Percentiles rank a stretch among this genome's conserved stretches.
Conservation (phyloP, 1,284 basidiomycete species). For the Austropuccinia psidii region DNA sequence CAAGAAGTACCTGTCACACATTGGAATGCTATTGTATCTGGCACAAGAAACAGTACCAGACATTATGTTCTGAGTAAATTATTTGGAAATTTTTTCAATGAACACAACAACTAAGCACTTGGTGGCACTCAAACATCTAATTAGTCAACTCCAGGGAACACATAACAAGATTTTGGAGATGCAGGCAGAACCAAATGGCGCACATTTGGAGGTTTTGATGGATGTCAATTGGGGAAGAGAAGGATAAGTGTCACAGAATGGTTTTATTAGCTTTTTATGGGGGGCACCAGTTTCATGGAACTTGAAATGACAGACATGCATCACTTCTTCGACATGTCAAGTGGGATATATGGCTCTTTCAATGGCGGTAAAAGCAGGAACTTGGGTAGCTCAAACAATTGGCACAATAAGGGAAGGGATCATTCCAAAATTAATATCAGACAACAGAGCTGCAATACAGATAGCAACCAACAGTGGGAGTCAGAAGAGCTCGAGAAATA, state of each 20-base stretch:
- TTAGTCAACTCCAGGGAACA: not conserved
- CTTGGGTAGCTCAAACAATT: too few relatives aligned
- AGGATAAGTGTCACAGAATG: not conserved
- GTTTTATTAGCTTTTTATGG: not conserved
- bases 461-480: too few relatives aligned
- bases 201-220: not conserved
- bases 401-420: too few relatives aligned
- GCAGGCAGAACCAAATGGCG: not conserved
- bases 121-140: not conserved
- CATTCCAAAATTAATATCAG: too few relatives aligned
- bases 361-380: not conserved
- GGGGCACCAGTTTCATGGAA: not conserved
- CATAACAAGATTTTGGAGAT: not conserved
- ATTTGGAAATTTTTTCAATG: not conserved
- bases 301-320: not conserved
- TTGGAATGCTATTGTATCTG: not conserved
- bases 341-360: not conserved
- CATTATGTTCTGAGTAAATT: not conserved
- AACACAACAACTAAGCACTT: not conserved
- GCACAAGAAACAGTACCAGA: not conserved
- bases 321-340: not conserved
- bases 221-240: not conserved
- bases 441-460: too few relatives aligned
- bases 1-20: not conserved
- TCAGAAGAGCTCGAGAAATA: not conserved